Conservation (phyloP, 768 basidiomycete genomes). For the Suillus decipiens region DNA sequence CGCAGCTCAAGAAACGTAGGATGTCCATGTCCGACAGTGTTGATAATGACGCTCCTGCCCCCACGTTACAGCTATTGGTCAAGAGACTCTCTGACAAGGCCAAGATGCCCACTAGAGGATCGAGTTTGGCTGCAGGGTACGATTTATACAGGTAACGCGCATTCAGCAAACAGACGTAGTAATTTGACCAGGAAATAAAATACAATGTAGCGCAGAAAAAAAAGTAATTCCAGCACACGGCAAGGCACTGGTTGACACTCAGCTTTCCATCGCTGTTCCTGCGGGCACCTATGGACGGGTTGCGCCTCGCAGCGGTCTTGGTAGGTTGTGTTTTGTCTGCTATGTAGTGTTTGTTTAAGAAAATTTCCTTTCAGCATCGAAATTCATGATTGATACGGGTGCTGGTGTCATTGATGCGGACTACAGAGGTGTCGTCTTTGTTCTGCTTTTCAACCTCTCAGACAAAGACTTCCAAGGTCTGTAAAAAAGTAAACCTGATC, state of each 20-base stretch:
- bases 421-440: slow-evolving; percentile 89
- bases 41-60: slow-evolving; percentile 33
- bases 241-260: slow-evolving; percentile 89
- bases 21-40: slow-evolving; percentile 53
- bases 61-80: slow-evolving; percentile 64
- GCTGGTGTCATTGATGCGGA: slow-evolving; percentile 98
- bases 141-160: slow-evolving; percentile 81
- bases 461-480: slow-evolving; percentile 87
- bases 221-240: slow-evolving; percentile 86
- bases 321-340: slow-evolving; percentile 46
- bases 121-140: slow-evolving; percentile 86
- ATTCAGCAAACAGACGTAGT: not conserved
- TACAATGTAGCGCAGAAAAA: slow-evolving; percentile 67
- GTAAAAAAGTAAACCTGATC: slow-evolving; percentile 2
- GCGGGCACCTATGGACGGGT: slow-evolving; percentile 94
- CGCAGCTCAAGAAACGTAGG: slow-evolving; percentile 60
- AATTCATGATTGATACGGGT: slow-evolving; percentile 97
- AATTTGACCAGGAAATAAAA: slow-evolving; percentile 11
- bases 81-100: slow-evolving; percentile 86
- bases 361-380: slow-evolving; percentile 63
- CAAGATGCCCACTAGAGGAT: slow-evolving; percentile 83
- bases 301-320: slow-evolving; percentile 93
- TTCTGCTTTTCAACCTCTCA: slow-evolving; percentile 90
- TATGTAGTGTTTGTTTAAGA: slow-evolving; percentile 4
- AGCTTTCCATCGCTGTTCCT: slow-evolving; percentile 92